Evolutionary conservation across 2,329 filamentous ascomycete species (phyloP), one percentile per base, ranked within the genome.

Genomic region (Beauveria bassiana): DNA sequence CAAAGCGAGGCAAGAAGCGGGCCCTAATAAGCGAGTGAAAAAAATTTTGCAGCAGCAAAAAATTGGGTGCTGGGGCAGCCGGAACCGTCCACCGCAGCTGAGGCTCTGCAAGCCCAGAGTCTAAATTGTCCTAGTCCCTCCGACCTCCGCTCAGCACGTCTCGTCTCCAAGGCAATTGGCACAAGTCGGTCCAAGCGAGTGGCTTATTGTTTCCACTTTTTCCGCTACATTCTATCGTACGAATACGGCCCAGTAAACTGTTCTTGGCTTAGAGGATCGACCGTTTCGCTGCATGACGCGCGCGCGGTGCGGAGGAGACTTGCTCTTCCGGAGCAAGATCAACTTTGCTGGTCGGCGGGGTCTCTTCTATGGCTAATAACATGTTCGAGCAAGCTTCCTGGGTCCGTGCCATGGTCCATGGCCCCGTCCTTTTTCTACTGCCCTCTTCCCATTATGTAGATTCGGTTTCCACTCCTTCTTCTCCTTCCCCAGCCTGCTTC

Each of bases 91-190:
- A 55, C 16, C 14, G 9, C 42, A 59, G 47, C 46, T 59, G 56
- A 59, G 56, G 47, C 56, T 59, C 56, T 59, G 54, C 56, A 59
- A 43, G 56, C 47, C 46, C 20, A 52, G 22, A 59, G 56, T 59
- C 56, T 50, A 50, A 50, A 16, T 24, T n/a, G 24, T 46, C 46
- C 56, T 22, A 59, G 46, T 43, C 45, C 34, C 31, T 26, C 42
- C 12, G 5, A 38, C 34, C 34, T 24, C 45, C 52, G 38, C 38
- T 14, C 20, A 14, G n/a, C 28, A 18, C 40, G 34, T 38, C 34
- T 38, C 12, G 34, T 38, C 28, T 40, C 14, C n/a, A 31, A 58
- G 43, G 45, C 14, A 54, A 49, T 49, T 58, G 26, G 46, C 46
- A 52, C 57, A 26, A 52, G 20, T 59, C 47, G 47, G 57, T 43